Base-by-base conservation (phyloP, 1,284 basidiomycete genomes). In the Ustilago curta region DNA sequence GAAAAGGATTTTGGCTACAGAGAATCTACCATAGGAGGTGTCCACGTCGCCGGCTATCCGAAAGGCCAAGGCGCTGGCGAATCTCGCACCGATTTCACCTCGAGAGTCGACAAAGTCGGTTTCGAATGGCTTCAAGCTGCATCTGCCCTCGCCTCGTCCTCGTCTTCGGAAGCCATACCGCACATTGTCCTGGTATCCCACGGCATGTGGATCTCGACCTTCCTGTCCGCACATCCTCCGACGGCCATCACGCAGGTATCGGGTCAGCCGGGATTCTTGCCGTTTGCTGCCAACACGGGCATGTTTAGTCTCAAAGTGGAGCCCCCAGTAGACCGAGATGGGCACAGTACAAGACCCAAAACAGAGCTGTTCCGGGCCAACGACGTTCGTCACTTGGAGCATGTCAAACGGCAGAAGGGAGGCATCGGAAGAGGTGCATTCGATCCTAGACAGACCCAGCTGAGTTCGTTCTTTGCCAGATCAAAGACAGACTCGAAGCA, bases 161-260 rank as follows among this genome's bases (percentile, higher is more conserved):
- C 29, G 4, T 27, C 40, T 11, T 27, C 44, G 9, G 48, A n/a
- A 18, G 3, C 21, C 25, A 21, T 59, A 2, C 76, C 80, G 12
- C 80, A 81, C 42, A 63, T 80, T 4, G 74, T 83, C 2, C 40
- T 82, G 7, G 79, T 83, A 16, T 70, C 73, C 16, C 82, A 83
- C 65, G 82, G 80, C 23, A 77, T 81, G 64, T 80, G 78, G 79
- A 78, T 83, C 62, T 76, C 78, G 3, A 66, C 74, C 11, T 82
- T 81, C 27, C 62, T 83, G 4, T 63, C 57, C 21, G 32, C 48
- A 0, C 70, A 70, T 53, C 76, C 71, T 31, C 75, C 75, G 16
- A 71, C 61, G 6, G 59, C 47, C n/a, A 63, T 64, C 23, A 45
- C 52, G 14, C 67, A 69, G 18, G 31, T 35, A 8, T 58, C 66